Percentiles rank a stretch among this genome's conserved stretches.
phyloP scores from a whole-genome alignment of 1,284 basidiomycete species.

The Cutaneotrichosporon spelunceum region DNA sequence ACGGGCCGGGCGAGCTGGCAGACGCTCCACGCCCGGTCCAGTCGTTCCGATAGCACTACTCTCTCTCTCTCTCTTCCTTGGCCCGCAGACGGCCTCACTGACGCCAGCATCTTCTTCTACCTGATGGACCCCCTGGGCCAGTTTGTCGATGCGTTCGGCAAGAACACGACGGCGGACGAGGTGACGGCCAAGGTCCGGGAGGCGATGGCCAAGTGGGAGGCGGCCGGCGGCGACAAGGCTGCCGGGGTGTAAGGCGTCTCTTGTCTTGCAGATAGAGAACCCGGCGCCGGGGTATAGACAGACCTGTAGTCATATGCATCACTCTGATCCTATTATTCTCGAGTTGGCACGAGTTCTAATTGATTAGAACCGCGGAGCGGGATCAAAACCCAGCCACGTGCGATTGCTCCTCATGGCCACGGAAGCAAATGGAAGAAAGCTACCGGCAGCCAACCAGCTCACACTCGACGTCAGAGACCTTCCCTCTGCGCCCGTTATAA shows the following conservation, averaged over 20 bases:
- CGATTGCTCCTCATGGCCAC: too few relatives aligned
- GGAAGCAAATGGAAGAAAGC: background rate
- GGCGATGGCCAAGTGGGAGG: constrained; percentile 57
- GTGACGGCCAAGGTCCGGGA: constrained; percentile 59
- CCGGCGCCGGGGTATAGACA: constrained; percentile 2
- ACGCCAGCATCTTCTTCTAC: constrained; percentile 92
- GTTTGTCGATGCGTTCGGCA: constrained; percentile 97
- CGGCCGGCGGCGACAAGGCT: constrained; percentile 46
- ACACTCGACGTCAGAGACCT: background rate
- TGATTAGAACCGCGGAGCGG: too few relatives aligned
- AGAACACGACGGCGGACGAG: constrained; percentile 68
- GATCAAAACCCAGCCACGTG: too few relatives aligned
- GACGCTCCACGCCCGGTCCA: too few relatives aligned
- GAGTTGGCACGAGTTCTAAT: too few relatives aligned
- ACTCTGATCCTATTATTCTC: background rate
- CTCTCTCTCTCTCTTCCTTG: too few relatives aligned
- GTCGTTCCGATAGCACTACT: too few relatives aligned
- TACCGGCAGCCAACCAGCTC: background rate
- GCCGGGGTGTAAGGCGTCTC: constrained; percentile 31
- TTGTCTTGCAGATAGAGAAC: background rate
- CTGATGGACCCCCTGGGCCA: constrained; percentile 93
- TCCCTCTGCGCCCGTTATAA: constrained; percentile 3
- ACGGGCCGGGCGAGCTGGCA: too few relatives aligned
- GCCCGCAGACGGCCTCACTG: too few relatives aligned
- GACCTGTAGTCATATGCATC: constrained; percentile 15